Base-by-base conservation (phyloP, 2,329 filamentous ascomycete species). In the Biscogniauxia marginata region DNA sequence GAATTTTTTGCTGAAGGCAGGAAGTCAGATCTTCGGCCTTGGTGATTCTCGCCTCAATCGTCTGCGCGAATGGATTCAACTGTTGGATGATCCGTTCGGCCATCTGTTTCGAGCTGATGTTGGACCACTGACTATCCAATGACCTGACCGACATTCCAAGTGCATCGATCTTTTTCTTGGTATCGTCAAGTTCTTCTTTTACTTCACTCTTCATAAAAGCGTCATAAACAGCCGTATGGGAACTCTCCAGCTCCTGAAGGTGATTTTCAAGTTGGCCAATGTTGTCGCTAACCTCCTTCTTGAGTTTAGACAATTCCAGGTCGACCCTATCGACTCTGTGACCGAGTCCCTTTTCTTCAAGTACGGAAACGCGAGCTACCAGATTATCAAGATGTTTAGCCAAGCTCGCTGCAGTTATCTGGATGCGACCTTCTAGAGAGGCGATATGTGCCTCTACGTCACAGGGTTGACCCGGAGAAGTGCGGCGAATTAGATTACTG, bases 101-200 rank as follows among this genome's bases (percentile, higher is more conserved):
- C 22, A 82, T 67, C 1, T 69, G 62, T 47, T 72, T 75, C 1
- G 79, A 78, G 19, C 66, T 73, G 7, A 86, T 66, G 59, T 80
- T 82, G 54, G 76, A 77, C 57, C 76, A 83, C 57, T 80, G 81
- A 0, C 57, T 54, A 62, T 81, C 76, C 7, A 86, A 61, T 0
- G 72, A 65, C 19, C 62, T 63, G 4, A 80, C 25, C 47, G 75
- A 67, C 43, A 73, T 64, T 16, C 73, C 69, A 5, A 80, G 59
- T 4, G 67, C 65, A 0, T 72, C 67, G 18, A 70, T 63, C 34
- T 64, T 68, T 21, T 63, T 66, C 19, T 70, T 60, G 6, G 72
- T 51, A 2, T 70, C 59, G 7, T 70, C 64, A 7, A 69, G 53
- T 24, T 64, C 65, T 7, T 56, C 30, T 16, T 39, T 39, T n/a